Evolutionary conservation across 345 rosid genomes (phyloP).

Genomic region (Crucihimalaya himalaica): DNA sequence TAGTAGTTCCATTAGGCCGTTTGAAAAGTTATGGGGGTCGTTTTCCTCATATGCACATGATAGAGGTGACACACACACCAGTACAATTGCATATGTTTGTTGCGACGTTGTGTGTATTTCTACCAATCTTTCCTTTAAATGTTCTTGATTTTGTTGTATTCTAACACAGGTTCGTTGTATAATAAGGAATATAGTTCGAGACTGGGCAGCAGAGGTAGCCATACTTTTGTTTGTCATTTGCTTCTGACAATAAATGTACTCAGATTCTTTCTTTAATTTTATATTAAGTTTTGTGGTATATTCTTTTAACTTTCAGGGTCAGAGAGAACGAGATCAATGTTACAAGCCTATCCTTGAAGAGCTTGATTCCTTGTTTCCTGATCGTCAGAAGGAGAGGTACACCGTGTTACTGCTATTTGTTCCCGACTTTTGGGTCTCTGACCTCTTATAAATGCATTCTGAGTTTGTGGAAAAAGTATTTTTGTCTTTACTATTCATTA

Average conservation of each 20-base stretch:
- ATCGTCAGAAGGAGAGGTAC: constrained; percentile 70
- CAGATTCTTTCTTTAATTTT: neutral
- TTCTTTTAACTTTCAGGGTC: constrained; percentile 54
- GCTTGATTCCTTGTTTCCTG: constrained; percentile 79
- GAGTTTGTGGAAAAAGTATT: neutral
- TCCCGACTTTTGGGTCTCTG: constrained; percentile 20
- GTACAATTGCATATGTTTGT: constrained; percentile 1
- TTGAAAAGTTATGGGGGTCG: neutral
- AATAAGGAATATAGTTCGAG: constrained; percentile 92
- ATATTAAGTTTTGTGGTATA: constrained; percentile 2
- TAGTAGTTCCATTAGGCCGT: constrained; percentile 8
- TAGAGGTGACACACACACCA: neutral
- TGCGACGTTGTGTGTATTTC: constrained; percentile 3
- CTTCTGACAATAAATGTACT: constrained; percentile 1
- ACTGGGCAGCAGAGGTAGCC: constrained; percentile 97
- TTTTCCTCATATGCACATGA: constrained; percentile 16
- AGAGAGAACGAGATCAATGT: constrained; percentile 86
- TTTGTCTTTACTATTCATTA: constrained; percentile 5
- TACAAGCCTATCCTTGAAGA: constrained; percentile 92
- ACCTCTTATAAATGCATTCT: constrained; percentile 10
- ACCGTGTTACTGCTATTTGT: neutral
- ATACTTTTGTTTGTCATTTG: neutral
- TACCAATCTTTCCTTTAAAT: constrained; percentile 14
- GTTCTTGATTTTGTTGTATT: constrained; percentile 20
- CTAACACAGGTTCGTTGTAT: constrained; percentile 91